Percentiles rank a stretch among this genome's conserved stretches.
Evolutionary conservation across 176 grass and related monocot species (phyloP).

Genomic region (Oryza glumipatula): DNA sequence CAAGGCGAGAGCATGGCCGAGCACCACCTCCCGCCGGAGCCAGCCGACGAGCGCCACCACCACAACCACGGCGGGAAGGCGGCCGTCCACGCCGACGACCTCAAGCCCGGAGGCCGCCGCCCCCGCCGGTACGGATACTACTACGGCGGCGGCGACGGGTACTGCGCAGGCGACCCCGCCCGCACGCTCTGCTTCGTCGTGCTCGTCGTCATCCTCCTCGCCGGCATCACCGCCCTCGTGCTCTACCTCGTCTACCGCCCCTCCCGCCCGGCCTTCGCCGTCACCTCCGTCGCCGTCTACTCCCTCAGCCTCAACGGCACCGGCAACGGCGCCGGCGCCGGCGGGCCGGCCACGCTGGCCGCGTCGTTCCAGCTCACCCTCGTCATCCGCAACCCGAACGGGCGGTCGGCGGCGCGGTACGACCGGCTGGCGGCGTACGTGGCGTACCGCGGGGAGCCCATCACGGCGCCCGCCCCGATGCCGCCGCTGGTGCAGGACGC

Average conservation of each 20-base stretch:
- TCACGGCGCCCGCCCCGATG: conserved; percentile 58
- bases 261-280: conserved; percentile 45
- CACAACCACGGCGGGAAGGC: conserved; percentile 10
- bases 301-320: conserved; percentile 54
- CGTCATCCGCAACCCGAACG: conserved; percentile 73
- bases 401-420: conserved; percentile 57
- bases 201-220: conserved; percentile 30
- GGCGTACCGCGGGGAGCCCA: conserved; percentile 60
- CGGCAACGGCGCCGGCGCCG: neutral
- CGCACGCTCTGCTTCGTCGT: conserved; percentile 42
- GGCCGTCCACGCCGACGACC: conserved; percentile 35
- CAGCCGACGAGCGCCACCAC: neutral
- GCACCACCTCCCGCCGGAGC: conserved; percentile 55
- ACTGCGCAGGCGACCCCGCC: neutral
- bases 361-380: conserved; percentile 72
- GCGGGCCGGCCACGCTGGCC: conserved; percentile 30
- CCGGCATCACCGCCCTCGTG: conserved; percentile 52
- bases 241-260: conserved; percentile 79
- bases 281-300: conserved; percentile 69
- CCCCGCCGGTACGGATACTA: conserved; percentile 32
- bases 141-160: neutral
- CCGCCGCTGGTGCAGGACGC: conserved; percentile 69
- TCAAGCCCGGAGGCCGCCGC: conserved; percentile 28
- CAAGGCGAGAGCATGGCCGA: conserved; percentile 26
- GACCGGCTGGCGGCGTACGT: conserved; percentile 70